A percentile compares a stretch with the other conserved stretches of the same genome.
Evolutionary conservation across 345 rosid genomes (phyloP).

Genomic region (Syzygium oleosum): DNA sequence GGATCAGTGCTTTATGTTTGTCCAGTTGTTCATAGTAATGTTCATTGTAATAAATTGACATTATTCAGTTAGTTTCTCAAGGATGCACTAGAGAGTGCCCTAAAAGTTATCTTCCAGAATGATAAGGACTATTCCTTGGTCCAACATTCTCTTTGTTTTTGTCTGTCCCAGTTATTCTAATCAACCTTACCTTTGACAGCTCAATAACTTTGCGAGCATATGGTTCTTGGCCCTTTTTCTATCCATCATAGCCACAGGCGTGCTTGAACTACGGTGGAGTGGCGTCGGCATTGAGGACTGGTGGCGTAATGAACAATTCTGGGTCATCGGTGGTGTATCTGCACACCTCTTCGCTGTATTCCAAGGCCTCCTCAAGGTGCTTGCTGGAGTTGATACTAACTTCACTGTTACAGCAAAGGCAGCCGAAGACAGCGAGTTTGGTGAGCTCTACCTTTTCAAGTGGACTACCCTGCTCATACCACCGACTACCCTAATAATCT

Average conservation of each 20-base stretch:
- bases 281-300: conserved; percentile 76
- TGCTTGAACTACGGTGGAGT: conserved; percentile 92
- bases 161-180: not conserved
- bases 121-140: not conserved
- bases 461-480: conserved; percentile 98
- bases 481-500: conserved; percentile 83
- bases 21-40: not conserved
- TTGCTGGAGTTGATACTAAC: conserved; percentile 87
- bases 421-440: conserved; percentile 67
- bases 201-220: conserved; percentile 69
- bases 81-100: not conserved
- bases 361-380: conserved; percentile 97
- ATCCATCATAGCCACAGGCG: conserved; percentile 77
- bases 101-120: not conserved
- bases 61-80: not conserved
- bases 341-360: conserved; percentile 95
- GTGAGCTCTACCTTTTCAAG: conserved; percentile 92
- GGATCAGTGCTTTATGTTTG: not conserved
- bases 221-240: conserved; percentile 91
- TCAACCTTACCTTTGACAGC: conserved; percentile 23
- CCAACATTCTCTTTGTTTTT: not conserved
- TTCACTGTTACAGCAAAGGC: conserved; percentile 92
- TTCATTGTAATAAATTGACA: not conserved
- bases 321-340: conserved; percentile 96
- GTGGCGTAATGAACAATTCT: conserved; percentile 98